phyloP scores from a whole-genome alignment of 805 yeast genomes.

The Starmerella lactis-condensi region DNA sequence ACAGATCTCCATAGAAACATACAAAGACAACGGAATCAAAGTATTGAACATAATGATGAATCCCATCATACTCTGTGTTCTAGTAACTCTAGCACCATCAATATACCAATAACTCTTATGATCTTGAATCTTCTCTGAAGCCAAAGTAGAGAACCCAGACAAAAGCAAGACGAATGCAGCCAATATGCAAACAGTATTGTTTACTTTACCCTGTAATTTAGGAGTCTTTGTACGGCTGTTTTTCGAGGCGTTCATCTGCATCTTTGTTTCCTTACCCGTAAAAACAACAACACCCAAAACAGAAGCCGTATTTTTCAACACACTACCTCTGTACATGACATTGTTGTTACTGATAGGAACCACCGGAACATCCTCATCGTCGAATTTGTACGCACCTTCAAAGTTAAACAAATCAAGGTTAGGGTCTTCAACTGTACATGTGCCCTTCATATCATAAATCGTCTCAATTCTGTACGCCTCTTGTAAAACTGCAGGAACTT shows the following conservation, averaged over 20 bases:
- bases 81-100: constrained; percentile 52
- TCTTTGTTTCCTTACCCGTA: constrained; percentile 90
- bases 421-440: constrained; percentile 68
- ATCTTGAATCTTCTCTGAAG: constrained; percentile 30
- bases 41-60: constrained; percentile 95
- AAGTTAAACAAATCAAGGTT: constrained; percentile 78
- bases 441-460: constrained; percentile 23
- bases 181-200: constrained; percentile 72
- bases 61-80: constrained; percentile 83
- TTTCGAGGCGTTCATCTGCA: constrained; percentile 82
- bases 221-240: constrained; percentile 90
- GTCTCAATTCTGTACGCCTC: constrained; percentile 26
- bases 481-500: constrained; percentile 47
- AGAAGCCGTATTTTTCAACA: constrained; percentile 63
- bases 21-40: constrained; percentile 79
- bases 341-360: constrained; percentile 62
- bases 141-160: constrained; percentile 68
- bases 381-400: constrained; percentile 41
- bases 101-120: constrained; percentile 45
- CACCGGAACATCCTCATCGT: constrained; percentile 19
- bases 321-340: constrained; percentile 78
- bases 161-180: constrained; percentile 58
- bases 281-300: constrained; percentile 68
- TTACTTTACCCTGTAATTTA: constrained; percentile 65
- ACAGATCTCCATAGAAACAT: constrained; percentile 91